Conservation (phyloP, 148 eudicot species). For the Cornus kousa region DNA sequence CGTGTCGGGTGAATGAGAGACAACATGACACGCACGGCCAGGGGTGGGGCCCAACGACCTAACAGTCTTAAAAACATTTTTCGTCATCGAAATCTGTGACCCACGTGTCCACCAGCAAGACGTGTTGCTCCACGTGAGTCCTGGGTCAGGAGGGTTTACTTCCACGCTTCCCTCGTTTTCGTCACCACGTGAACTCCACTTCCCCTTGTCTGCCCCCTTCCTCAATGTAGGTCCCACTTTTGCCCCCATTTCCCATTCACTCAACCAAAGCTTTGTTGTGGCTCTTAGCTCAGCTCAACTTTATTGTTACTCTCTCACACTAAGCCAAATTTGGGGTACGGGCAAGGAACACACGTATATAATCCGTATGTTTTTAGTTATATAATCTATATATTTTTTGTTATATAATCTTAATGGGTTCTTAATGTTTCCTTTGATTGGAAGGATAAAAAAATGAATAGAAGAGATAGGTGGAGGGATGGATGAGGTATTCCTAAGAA, state of each 20-base stretch:
- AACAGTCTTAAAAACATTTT: neutral
- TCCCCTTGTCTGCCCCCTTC: neutral
- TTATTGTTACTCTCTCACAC: no score
- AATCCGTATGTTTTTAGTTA: no score
- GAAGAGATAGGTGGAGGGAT: no score
- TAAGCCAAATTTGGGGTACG: no score
- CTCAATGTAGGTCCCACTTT: neutral
- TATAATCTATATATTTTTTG: no score
- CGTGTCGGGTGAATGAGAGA: constrained; percentile 13
- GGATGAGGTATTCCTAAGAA: no score
- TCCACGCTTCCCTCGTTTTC: neutral
- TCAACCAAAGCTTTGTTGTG: no score
- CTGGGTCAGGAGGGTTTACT: neutral
- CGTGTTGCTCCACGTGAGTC: constrained; percentile 24
- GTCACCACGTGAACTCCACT: neutral
- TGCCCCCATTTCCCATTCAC: neutral
- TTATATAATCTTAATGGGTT: no score
- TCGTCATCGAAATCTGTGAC: constrained; percentile 9
- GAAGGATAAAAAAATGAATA: no score
- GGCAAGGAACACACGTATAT: no score
- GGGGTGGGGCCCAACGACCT: neutral
- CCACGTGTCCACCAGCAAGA: constrained; percentile 22
- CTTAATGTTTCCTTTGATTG: no score
- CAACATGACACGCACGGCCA: constrained; percentile 24
- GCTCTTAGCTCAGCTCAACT: neutral